phyloP scores from a whole-genome alignment of 495 filamentous ascomycete genomes.

The Trichoderma parareesei region DNA sequence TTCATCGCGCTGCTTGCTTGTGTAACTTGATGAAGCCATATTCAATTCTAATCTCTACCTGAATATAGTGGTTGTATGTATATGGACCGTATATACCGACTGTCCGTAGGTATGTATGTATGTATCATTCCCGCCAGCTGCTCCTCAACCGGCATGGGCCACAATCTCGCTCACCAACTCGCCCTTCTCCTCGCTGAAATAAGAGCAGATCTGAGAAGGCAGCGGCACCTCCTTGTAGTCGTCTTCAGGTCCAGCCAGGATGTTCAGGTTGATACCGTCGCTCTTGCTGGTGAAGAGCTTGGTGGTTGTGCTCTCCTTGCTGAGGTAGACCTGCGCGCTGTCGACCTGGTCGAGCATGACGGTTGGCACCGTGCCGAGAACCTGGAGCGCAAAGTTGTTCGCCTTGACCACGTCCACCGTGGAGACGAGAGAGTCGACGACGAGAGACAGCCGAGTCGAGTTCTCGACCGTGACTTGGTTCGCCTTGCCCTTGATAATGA shows the following conservation, averaged over 20 bases:
- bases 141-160: slow-evolving; percentile 63
- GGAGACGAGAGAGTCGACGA: slow-evolving; percentile 84
- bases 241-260: slow-evolving; percentile 57
- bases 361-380: slow-evolving; percentile 75
- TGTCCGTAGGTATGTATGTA: background rate
- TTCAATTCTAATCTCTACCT: slow-evolving; percentile 3
- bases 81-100: background rate
- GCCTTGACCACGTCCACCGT: slow-evolving; percentile 91
- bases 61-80: background rate
- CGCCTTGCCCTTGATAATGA: slow-evolving; percentile 83
- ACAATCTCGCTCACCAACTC: slow-evolving; percentile 80
- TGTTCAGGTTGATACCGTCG: slow-evolving; percentile 72
- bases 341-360: slow-evolving; percentile 90
- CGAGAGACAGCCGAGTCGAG: slow-evolving; percentile 69
- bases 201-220: slow-evolving; percentile 83
- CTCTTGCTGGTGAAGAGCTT: slow-evolving; percentile 87
- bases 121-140: background rate
- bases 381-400: slow-evolving; percentile 83
- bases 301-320: slow-evolving; percentile 63
- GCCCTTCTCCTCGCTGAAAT: slow-evolving; percentile 57
- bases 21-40: background rate
- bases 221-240: slow-evolving; percentile 81
- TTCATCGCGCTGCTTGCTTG: too few species aligned
- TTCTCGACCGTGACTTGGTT: slow-evolving; percentile 94
- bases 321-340: slow-evolving; percentile 76